phyloP scores from a whole-genome alignment of 1,284 basidiomycete genomes.

The Apiotrichum domesticum region DNA sequence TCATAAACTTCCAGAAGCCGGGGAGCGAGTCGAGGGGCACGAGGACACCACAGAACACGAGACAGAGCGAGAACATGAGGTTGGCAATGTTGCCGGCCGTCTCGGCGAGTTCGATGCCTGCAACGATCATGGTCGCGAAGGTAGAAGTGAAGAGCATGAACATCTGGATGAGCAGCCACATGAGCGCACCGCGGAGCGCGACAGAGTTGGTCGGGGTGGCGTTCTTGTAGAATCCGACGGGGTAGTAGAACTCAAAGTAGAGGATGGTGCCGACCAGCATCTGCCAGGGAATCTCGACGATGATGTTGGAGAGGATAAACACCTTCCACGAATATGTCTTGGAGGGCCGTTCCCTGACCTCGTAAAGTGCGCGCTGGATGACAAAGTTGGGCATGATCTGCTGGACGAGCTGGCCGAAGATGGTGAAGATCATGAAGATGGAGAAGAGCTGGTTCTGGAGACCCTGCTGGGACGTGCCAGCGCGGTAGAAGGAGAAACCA shows the following conservation, averaged over 20 bases:
- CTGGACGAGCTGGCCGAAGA: conserved; percentile 48
- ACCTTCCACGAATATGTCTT: conserved; percentile 79
- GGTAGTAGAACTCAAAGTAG: conserved; percentile 50
- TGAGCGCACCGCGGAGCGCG: conserved; percentile 36
- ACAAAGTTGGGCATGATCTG: conserved; percentile 50
- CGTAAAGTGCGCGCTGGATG: conserved; percentile 56
- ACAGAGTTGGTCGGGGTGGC: conserved; percentile 38
- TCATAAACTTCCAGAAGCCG: conserved; percentile 77
- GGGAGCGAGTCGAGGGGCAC: conserved; percentile 50
- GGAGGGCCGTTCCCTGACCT: conserved; percentile 65
- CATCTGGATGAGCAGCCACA: conserved; percentile 40
- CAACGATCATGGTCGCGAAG: conserved; percentile 43
- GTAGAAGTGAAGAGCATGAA: conserved; percentile 48
- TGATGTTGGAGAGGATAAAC: conserved; percentile 49
- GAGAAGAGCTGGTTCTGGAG: conserved; percentile 75
- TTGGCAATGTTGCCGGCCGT: conserved; percentile 48
- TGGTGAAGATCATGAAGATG: conserved; percentile 48
- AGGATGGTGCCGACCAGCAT: conserved; percentile 51
- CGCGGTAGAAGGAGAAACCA: conserved; percentile 58
- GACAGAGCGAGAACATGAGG: conserved; percentile 46
- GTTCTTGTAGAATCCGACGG: conserved; percentile 45
- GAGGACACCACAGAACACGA: conserved; percentile 62
- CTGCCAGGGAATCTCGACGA: conserved; percentile 46
- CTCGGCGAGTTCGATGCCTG: conserved; percentile 44
- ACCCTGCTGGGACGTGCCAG: conserved; percentile 61